These are phyloP conservation scores for Carex myosuroides DNA, from an alignment of 176 grass and related monocot genomes.

Conservation along the genomic window DNA sequence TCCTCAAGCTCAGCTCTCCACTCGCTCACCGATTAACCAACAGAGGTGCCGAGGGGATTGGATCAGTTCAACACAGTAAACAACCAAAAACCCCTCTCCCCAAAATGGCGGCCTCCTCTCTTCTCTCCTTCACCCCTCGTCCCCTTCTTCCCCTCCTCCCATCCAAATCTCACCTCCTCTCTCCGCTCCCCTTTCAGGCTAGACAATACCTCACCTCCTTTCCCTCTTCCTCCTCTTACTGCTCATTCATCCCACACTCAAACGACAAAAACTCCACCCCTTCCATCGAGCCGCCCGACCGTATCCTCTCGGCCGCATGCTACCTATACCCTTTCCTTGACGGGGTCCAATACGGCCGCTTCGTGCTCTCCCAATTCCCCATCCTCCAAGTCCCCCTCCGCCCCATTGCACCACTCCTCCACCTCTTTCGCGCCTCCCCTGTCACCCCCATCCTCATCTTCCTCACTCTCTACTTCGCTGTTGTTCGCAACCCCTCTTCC, in stretches of 20 bases:
- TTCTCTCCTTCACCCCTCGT: constrained; percentile 13
- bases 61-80: not conserved
- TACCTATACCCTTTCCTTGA: constrained; percentile 99
- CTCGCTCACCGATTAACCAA: not conserved
- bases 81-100: not conserved
- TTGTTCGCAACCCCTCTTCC: constrained; percentile 64
- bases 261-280: constrained; percentile 33
- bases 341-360: constrained; percentile 42
- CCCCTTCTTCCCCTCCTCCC: not conserved
- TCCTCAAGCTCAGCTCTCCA: not conserved
- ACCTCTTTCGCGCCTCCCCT: constrained; percentile 73
- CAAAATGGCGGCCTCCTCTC: constrained; percentile 5
- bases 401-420: constrained; percentile 64
- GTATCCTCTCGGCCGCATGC: constrained; percentile 58
- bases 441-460: constrained; percentile 81
- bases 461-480: constrained; percentile 83
- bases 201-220: not conserved
- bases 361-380: constrained; percentile 54
- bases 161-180: not conserved
- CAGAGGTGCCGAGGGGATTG: not conserved
- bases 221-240: not conserved
- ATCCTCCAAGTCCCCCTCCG: constrained; percentile 43
- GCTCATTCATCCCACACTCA: constrained; percentile 26
- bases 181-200: not conserved
- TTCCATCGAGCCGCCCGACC: constrained; percentile 49